These are phyloP conservation scores for Cercospora zeina DNA, from an alignment of 2,329 filamentous ascomycete species.

Conservation along the genomic window DNA sequence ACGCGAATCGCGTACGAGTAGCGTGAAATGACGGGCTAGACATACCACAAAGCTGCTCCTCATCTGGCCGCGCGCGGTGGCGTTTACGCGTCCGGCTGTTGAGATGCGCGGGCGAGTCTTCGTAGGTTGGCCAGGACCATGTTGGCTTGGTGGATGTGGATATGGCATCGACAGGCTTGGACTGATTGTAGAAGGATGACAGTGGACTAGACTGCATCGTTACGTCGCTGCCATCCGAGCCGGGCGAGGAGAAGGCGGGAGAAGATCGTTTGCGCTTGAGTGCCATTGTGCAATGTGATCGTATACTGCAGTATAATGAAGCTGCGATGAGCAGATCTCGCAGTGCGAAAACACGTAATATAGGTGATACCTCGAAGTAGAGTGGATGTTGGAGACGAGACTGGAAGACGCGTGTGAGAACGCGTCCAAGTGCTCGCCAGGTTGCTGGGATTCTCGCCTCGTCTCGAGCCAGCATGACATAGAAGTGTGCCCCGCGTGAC, in stretches of 20 bases:
- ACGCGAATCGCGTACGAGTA: conserved; percentile 11
- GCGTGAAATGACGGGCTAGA: conserved; percentile 16
- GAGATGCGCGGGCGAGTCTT: conserved; percentile 44
- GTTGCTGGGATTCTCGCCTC: background rate
- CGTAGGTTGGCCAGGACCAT: conserved; percentile 35
- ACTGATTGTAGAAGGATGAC: conserved; percentile 37
- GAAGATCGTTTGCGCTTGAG: conserved; percentile 60
- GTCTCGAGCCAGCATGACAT: conserved; percentile 1
- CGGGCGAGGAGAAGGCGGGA: conserved; percentile 47
- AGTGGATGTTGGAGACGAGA: background rate
- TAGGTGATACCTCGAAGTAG: background rate
- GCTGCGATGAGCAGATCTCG: background rate
- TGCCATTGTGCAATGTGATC: conserved; percentile 43
- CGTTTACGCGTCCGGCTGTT: conserved; percentile 61
- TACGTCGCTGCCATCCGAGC: conserved; percentile 43
- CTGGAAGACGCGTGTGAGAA: background rate
- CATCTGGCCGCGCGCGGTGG: conserved; percentile 57
- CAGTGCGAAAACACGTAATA: too few species aligned
- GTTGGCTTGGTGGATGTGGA: conserved; percentile 28
- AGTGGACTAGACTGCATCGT: conserved; percentile 35
- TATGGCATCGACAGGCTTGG: conserved; percentile 31
- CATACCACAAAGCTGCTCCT: conserved; percentile 57
- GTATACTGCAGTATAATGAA: background rate
- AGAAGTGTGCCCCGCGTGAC: too few species aligned
- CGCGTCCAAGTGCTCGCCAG: background rate